Evolutionary conservation across 352 stramenopile genomes (phyloP), one percentile per base, ranked within the genome.

Genomic region (Globisporangium ultimum): DNA sequence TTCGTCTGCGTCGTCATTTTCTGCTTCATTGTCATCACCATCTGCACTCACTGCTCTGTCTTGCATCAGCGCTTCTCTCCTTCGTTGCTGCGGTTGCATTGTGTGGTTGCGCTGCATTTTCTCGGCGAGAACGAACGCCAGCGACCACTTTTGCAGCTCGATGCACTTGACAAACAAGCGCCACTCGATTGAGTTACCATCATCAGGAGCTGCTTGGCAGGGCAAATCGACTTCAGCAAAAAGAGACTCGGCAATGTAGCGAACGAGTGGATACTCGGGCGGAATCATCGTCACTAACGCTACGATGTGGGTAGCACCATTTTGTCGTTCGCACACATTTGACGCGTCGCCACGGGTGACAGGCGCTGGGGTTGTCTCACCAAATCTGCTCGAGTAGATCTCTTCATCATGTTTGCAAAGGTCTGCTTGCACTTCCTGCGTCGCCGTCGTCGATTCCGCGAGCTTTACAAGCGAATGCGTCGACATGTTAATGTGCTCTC

Each of bases 111-210:
- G 60, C 14, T 67, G n/a, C 6, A 79, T 67, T 53, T 64, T 63
- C 46, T 66, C 58, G 10, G 68, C 68, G 28, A 76, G 47, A 0
- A 58, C 54, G 24, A 72, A 59, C 17, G 59, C 63, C 11, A 79
- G 49, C 13, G 28, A 17, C 68, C 68, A 76, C 36, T 70, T 71
- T 0, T 56, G 7, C 12, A 61, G 49, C 9, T 61, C 36, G 1
- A 80, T 11, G 20, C 65, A 65, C 12, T 55, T 54, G 43, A 73
- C 45, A 18, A 77, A 69, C 11, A 80, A 43, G 42, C 53, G 56
- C 21, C 51, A 63, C 36, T 74, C 66, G 22, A 67, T 34, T 14
- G 64, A 36, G 24, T 28, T 28, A 36, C 5, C 54, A n/a, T 42
- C 47, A 1, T 13, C 14, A 15, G 9, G 42, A 2, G 28, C 42